Evolutionary conservation across 75 land plant genomes (phyloP).

Genomic region (Sequoiadendron giganteum): DNA sequence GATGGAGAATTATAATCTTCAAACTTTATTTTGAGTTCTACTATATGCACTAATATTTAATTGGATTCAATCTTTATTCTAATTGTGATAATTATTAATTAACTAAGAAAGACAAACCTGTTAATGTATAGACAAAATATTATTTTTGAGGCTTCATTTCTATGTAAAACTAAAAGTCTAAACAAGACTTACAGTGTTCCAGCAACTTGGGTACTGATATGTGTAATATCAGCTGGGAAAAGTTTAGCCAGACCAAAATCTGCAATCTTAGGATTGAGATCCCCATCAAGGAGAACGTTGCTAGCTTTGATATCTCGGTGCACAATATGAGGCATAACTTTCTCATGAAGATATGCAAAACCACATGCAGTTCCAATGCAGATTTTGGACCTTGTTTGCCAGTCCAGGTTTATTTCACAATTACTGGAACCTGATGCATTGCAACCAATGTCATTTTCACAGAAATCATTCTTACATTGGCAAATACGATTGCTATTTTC

Average conservation of each 20-base stretch:
- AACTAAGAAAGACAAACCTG: not conserved
- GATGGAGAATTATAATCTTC: not conserved
- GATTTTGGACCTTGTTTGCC: conserved; percentile 44
- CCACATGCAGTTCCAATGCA: conserved; percentile 60
- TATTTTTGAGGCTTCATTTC: not conserved
- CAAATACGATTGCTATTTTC: not conserved
- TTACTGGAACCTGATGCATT: not conserved
- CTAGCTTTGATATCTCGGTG: conserved; percentile 71
- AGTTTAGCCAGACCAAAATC: conserved; percentile 75
- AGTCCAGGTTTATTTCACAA: conserved; percentile 9
- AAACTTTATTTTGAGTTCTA: not conserved
- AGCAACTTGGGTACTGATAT: conserved; percentile 75
- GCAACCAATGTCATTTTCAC: conserved; percentile 10
- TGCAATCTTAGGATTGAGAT: conserved; percentile 59
- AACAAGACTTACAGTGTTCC: conserved; percentile 63
- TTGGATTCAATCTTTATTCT: not conserved
- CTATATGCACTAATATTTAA: not conserved
- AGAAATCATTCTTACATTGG: not conserved
- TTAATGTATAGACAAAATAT: not conserved
- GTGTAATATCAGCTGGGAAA: conserved; percentile 45
- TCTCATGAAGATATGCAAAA: conserved; percentile 60
- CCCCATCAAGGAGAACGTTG: conserved; percentile 60
- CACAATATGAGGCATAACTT: conserved; percentile 45
- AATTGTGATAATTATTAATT: not conserved
- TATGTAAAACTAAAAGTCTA: not conserved